phyloP scores from a whole-genome alignment of 305 asterid genomes.

The Andrographis paniculata region DNA sequence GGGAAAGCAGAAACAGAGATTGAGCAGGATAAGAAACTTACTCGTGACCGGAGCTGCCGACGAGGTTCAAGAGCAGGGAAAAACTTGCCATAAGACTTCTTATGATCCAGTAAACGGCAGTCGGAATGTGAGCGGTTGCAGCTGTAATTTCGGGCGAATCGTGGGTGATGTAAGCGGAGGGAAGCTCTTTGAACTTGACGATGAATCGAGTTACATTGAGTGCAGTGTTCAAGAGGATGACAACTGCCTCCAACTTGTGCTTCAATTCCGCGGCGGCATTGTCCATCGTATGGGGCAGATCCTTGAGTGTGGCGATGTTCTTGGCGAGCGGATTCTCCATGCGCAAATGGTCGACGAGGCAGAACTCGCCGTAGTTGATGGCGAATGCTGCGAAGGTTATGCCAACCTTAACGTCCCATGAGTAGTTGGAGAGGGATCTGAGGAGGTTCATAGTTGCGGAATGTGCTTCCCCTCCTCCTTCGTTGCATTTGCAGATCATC shows the following conservation, averaged over 20 bases:
- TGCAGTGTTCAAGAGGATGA: slow-evolving; percentile 30
- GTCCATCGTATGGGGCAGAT: slow-evolving; percentile 52
- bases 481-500: slow-evolving; percentile 50
- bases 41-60: slow-evolving; percentile 83
- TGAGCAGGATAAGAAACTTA: slow-evolving; percentile 20
- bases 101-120: slow-evolving; percentile 73
- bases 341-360: slow-evolving; percentile 70
- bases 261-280: slow-evolving; percentile 31
- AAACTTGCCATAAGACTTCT: slow-evolving; percentile 73
- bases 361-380: slow-evolving; percentile 78
- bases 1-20: no score
- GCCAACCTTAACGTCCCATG: slow-evolving; percentile 86
- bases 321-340: slow-evolving; percentile 52
- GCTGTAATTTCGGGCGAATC: slow-evolving; percentile 45
- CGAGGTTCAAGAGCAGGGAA: slow-evolving; percentile 51
- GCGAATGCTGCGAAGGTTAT: slow-evolving; percentile 76
- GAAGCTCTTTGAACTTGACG: slow-evolving; percentile 65
- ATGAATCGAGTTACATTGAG: slow-evolving; percentile 50
- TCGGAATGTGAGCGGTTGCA: slow-evolving; percentile 67
- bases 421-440: slow-evolving; percentile 47
- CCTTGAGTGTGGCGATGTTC: slow-evolving; percentile 66
- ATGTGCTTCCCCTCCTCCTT: slow-evolving; percentile 70
- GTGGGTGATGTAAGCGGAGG: slow-evolving; percentile 30
- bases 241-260: slow-evolving; percentile 35
- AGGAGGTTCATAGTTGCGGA: slow-evolving; percentile 55